These are phyloP conservation scores for Medicago lupulina DNA, from an alignment of 306 rosid species.

Conservation along the genomic window DNA sequence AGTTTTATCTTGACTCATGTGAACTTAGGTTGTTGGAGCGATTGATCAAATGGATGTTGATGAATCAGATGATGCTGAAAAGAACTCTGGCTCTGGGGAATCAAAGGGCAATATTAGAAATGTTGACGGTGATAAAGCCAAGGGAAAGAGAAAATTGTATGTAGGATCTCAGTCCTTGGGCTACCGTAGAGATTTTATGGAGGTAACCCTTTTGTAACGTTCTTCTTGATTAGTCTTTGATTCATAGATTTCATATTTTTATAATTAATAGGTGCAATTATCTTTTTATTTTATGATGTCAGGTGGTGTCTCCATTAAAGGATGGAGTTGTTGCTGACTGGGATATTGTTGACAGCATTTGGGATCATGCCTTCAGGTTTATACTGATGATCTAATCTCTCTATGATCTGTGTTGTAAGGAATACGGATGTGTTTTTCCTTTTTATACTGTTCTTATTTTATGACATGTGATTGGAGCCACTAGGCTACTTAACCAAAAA, in stretches of 20 bases:
- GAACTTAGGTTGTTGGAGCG: conserved; percentile 83
- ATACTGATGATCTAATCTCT: conserved; percentile 33
- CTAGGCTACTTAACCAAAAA: too few relatives aligned
- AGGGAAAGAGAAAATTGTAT: conserved; percentile 80
- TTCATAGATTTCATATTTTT: neutral
- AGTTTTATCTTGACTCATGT: conserved; percentile 32
- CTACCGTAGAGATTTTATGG: conserved; percentile 91
- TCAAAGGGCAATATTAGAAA: conserved; percentile 56
- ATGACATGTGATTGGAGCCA: conserved; percentile 7
- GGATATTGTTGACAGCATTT: conserved; percentile 95
- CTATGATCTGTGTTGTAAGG: conserved; percentile 1
- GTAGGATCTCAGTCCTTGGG: conserved; percentile 96
- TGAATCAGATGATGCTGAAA: conserved; percentile 69
- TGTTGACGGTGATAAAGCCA: conserved; percentile 73
- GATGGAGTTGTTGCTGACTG: conserved; percentile 95
- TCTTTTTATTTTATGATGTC: conserved; percentile 38
- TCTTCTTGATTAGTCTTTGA: conserved; percentile 23
- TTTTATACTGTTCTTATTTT: conserved; percentile 12
- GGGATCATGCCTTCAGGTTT: conserved; percentile 98
- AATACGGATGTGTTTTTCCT: neutral
- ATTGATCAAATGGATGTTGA: conserved; percentile 94
- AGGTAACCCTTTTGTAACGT: conserved; percentile 56
- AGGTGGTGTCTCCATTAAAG: conserved; percentile 86
- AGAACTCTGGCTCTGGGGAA: conserved; percentile 68
- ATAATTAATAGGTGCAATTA: neutral